Percentiles rank a stretch among this genome's conserved stretches.
These are phyloP conservation scores for Melampsora larici-populina DNA, from an alignment of 1,284 basidiomycete genomes.

Conservation along the genomic window DNA sequence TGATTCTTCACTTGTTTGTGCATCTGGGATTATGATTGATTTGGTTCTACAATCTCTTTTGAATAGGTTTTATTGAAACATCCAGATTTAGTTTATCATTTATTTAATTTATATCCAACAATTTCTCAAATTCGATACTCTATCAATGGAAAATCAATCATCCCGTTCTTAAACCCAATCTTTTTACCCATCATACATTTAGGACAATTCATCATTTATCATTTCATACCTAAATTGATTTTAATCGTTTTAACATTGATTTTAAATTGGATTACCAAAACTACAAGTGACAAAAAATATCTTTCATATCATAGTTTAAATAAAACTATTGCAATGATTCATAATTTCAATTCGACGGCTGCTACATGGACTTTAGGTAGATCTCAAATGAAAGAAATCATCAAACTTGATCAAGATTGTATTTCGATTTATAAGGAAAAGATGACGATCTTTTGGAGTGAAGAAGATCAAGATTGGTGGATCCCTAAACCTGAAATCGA, in stretches of 20 bases:
- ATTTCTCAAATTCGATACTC: slow-evolving; percentile 28
- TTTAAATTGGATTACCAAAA: background rate
- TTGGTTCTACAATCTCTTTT: background rate
- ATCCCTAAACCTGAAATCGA: slow-evolving; percentile 23
- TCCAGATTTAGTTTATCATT: slow-evolving; percentile 16
- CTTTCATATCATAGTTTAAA: slow-evolving; percentile 10
- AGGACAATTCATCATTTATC: slow-evolving; percentile 8
- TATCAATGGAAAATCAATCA: slow-evolving; percentile 15
- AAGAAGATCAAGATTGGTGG: slow-evolving; percentile 26
- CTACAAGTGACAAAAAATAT: background rate
- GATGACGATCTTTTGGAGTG: slow-evolving; percentile 21
- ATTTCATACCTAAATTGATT: slow-evolving; percentile 4
- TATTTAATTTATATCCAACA: slow-evolving; percentile 33
- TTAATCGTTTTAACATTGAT: slow-evolving; percentile 4
- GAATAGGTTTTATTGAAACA: slow-evolving; percentile 27
- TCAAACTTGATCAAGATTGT: slow-evolving; percentile 7
- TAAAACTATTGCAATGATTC: slow-evolving; percentile 19
- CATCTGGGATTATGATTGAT: too few relatives aligned
- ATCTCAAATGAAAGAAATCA: slow-evolving; percentile 36
- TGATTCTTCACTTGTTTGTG: background rate
- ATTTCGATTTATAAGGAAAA: slow-evolving; percentile 5
- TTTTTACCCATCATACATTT: slow-evolving; percentile 21
- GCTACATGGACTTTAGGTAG: slow-evolving; percentile 22
- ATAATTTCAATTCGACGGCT: slow-evolving; percentile 23
- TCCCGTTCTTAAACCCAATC: slow-evolving; percentile 30